A percentile compares a stretch with the other conserved stretches of the same genome.
Evolutionary conservation across 2,329 filamentous ascomycete genomes (phyloP).

Genomic region (Cercospora sesami): DNA sequence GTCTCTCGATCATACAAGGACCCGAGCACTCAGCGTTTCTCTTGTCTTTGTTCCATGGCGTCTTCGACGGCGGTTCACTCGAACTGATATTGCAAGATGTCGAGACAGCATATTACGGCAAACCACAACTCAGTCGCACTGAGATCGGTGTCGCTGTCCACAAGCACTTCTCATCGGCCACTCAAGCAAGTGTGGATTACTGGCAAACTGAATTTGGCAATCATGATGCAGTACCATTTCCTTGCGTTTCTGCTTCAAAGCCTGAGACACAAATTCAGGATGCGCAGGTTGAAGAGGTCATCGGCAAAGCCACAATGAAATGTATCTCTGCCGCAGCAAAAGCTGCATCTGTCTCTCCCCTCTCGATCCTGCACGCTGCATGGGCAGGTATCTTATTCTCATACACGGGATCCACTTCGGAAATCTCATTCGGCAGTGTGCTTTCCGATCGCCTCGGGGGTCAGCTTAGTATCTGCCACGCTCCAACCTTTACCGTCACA

Average conservation of each 20-base stretch:
- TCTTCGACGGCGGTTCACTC: not conserved
- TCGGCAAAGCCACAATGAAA: not conserved
- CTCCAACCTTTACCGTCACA: conserved; percentile 33
- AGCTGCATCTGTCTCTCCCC: not conserved
- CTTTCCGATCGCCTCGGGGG: conserved; percentile 67
- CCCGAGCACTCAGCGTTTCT: not conserved
- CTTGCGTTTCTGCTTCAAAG: not conserved
- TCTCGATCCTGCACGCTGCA: not conserved
- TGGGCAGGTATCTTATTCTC: not conserved
- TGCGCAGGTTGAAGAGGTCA: not conserved
- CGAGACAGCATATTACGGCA: not conserved
- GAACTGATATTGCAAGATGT: not conserved
- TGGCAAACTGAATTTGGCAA: not conserved
- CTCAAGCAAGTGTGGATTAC: not conserved
- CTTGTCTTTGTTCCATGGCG: not conserved
- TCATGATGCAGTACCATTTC: not conserved
- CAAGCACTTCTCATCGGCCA: not conserved
- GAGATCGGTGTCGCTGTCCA: not conserved
- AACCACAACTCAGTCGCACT: not conserved
- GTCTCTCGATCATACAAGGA: not conserved
- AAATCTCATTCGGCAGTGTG: conserved; percentile 73
- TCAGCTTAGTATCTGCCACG: conserved; percentile 39
- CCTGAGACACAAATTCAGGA: not conserved
- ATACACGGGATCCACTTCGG: conserved; percentile 43
- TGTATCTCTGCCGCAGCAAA: not conserved